Base-by-base conservation (phyloP, 768 basidiomycete species). In the Pulveroboletus ravenelii region DNA sequence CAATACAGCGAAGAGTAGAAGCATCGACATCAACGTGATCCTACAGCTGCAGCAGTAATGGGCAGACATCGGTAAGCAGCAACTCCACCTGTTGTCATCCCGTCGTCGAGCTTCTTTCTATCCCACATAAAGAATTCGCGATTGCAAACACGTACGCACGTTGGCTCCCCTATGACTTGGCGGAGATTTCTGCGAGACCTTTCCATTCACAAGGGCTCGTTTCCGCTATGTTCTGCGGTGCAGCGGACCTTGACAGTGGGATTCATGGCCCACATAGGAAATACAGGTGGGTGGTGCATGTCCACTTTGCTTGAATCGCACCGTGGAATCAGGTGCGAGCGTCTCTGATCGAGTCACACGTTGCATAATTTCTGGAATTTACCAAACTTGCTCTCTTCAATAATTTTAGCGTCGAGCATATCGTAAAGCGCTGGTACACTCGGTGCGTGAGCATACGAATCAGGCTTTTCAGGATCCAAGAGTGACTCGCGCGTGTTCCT, bases 11-110 rank as follows among this genome's bases (percentile, higher is more conserved):
- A 57, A 50, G 55, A 29, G 49, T 30, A 61, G 55, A 63, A 66
- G 63, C 48, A 50, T 60, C 61, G 54, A 47, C 54, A 64, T 63
- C 54, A 64, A 44, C 56, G 40, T 61, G 64, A 61, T 64, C 48
- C 49, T 64, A 64, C 54, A 58, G 53, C 37, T 52, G 50, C 45
- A 63, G 48, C 45, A 47, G 60, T 51, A 52, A 60, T 60, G 63
- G 54, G 57, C 42, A 45, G 48, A 55, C 53, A 35, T 52, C 52
- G 48, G 64, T 53, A 50, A 54, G 61, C 58, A 61, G 52, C 55
- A 57, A 48, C 45, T 47, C 51, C 39, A 38, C 45, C 46, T 50
- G 54, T 29, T 42, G 39, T 36, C 44, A 46, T 47, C 15, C 30
- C 35, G 46, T 52, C 48, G 48, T 47, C 20, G 46, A 52, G 46